Conservation (phyloP, 1,139 yeast species). For the Yamadazyma triangularis region DNA sequence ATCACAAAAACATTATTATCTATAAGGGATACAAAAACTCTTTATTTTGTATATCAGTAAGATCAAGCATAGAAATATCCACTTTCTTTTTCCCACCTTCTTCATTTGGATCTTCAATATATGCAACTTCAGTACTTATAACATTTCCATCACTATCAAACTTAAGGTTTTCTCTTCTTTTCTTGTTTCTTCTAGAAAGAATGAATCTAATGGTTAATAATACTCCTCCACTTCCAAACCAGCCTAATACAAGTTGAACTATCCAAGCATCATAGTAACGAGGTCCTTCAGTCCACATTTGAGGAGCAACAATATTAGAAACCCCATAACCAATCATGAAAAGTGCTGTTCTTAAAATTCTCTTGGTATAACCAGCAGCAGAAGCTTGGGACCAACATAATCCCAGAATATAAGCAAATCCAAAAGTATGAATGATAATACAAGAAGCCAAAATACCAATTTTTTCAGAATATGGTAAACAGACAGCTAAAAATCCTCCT, state of each 20-base stretch:
- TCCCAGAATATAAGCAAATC: conserved; percentile 19
- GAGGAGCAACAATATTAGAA: conserved; percentile 23
- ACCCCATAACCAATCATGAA: conserved; percentile 19
- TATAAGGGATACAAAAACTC: conserved; percentile 40
- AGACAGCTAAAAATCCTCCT: conserved; percentile 30
- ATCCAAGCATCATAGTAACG: conserved; percentile 20
- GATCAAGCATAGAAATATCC: conserved; percentile 36
- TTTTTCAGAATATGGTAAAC: conserved; percentile 15
- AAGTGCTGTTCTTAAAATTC: conserved; percentile 18
- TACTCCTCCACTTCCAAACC: conserved; percentile 12
- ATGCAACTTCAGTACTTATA: too few relatives aligned
- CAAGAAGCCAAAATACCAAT: conserved; percentile 24
- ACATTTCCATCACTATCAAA: conserved; percentile 7
- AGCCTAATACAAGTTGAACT: conserved; percentile 15
- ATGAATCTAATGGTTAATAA: conserved; percentile 13
- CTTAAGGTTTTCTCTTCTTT: conserved; percentile 9
- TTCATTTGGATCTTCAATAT: conserved; percentile 15
- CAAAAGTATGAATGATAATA: conserved; percentile 14
- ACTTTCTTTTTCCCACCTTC: conserved; percentile 29
- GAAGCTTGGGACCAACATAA: conserved; percentile 19
- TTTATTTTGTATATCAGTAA: conserved; percentile 45
- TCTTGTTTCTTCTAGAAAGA: conserved; percentile 13
- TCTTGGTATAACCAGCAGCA: conserved; percentile 24
- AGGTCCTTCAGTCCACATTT: conserved; percentile 17
- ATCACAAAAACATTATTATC: too few relatives aligned